These are phyloP conservation scores for Zarea fungicola DNA, from an alignment of 2,329 filamentous ascomycete species.

Conservation along the genomic window DNA sequence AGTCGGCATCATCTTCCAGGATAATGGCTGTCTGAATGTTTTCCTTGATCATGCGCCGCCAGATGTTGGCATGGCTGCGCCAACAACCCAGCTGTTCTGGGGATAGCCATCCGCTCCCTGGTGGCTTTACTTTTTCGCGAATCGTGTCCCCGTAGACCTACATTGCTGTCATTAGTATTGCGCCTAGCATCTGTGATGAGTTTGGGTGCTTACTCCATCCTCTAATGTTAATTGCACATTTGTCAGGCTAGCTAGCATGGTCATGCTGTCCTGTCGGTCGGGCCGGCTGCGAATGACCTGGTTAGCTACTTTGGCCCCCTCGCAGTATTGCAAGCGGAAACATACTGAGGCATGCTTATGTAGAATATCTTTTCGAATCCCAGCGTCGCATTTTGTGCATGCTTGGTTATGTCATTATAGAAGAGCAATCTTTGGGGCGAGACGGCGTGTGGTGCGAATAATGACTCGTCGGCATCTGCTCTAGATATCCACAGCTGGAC, in stretches of 20 bases:
- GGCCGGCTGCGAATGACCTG: background rate
- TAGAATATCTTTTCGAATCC: slow-evolving; percentile 1
- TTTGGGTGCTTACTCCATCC: background rate
- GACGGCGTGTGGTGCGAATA: too few relatives aligned
- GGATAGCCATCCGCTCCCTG: background rate
- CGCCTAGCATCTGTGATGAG: too few relatives aligned
- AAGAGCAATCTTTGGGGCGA: too few relatives aligned
- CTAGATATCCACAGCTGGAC: too few relatives aligned
- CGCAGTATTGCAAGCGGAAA: background rate
- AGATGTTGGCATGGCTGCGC: background rate
- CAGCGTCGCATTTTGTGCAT: background rate
- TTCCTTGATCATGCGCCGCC: background rate
- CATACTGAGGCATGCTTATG: background rate
- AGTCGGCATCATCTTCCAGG: too few relatives aligned
- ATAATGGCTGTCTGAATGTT: background rate
- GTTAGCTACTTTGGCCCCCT: background rate
- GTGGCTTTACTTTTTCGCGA: background rate
- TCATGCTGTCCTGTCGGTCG: slow-evolving; percentile 1
- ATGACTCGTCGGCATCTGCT: too few relatives aligned
- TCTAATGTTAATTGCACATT: background rate
- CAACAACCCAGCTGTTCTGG: background rate
- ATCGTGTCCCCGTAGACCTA: background rate
- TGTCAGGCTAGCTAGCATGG: background rate
- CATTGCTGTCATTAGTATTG: background rate
- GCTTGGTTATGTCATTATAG: background rate